A percentile compares a stretch with the other conserved stretches of the same genome.
These are phyloP conservation scores for Inga leiocalycina DNA, from an alignment of 306 rosid species.

Conservation along the genomic window DNA sequence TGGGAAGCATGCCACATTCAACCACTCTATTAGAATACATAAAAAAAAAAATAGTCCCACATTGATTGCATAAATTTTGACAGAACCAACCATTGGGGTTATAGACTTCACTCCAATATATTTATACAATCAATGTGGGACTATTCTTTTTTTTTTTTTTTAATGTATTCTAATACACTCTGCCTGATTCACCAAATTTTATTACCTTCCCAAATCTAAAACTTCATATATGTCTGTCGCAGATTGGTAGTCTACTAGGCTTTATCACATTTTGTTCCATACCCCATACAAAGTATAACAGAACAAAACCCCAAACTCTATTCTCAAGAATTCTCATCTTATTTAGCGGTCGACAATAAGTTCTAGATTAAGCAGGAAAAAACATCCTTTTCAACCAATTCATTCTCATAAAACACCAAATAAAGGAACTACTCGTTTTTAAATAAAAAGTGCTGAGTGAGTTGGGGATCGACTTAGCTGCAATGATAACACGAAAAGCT, in stretches of 20 bases:
- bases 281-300: not conserved
- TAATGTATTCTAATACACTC: too few species aligned
- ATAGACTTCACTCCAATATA: too few species aligned
- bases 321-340: constrained; percentile 13
- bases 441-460: not conserved
- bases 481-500: not conserved
- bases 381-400: not conserved
- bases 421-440: not conserved
- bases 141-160: too few species aligned
- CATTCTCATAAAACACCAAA: constrained; percentile 13
- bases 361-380: constrained; percentile 7
- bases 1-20: not conserved
- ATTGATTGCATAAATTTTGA: too few species aligned
- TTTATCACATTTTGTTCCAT: not conserved
- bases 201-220: not conserved
- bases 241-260: not conserved
- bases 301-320: constrained; percentile 11
- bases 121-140: too few species aligned
- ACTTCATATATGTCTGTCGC: not conserved
- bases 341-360: constrained; percentile 12
- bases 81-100: too few species aligned
- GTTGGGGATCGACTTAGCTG: constrained; percentile 1
- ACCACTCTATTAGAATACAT: too few species aligned
- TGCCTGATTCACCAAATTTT: not conserved
- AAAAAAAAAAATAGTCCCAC: too few species aligned